Evolutionary conservation across 2,329 filamentous ascomycete genomes (phyloP), one percentile per base, ranked within the genome.

Genomic region (Chrysoporthe austroafricana): DNA sequence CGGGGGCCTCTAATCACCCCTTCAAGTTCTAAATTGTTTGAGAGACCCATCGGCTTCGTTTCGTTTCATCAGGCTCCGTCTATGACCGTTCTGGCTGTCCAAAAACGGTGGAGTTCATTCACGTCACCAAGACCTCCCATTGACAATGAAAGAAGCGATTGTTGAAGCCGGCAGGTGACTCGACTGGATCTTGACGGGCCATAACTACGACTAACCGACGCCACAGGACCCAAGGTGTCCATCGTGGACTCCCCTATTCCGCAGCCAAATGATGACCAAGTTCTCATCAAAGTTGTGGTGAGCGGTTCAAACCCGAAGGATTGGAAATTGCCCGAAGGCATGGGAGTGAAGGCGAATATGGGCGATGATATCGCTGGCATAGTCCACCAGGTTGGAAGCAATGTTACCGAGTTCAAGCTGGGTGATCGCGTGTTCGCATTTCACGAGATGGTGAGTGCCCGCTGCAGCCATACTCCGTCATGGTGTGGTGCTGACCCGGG

Each of bases 351-450:
- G n/a, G 64, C 70, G 57, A 86, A 87, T 76, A 73, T 77, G 21
- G 85, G 85, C 63, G 85, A 87, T 66, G 85, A 88, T 73, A 84
- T 87, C 54, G 84, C 85, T 1, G 84, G 84, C 56, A 78, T 83
- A 39, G 81, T 90, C 9, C 80, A 87, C 71, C 78, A 81, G 68
- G 84, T 88, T 32, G 87, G 87, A 26, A 73, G 78, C 52, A 79
- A 84, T 48, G 86, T 89, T 1, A 82, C 76, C 66, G 86, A 88
- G 71, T 89, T 89, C 80, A 83, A 83, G 69, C 77, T 78, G 0
- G 86, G 86, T 43, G 86, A 88, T 74, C 82, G 85, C 18, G 86
- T 88, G 1, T 83, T 84, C 9, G 84, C 83, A 3, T 86, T 87
- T 77, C 81, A 84, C 72, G 74, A 79, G 69, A 77, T 80, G 72